Base-by-base conservation (phyloP, 805 yeast genomes). In the Candida orba region DNA sequence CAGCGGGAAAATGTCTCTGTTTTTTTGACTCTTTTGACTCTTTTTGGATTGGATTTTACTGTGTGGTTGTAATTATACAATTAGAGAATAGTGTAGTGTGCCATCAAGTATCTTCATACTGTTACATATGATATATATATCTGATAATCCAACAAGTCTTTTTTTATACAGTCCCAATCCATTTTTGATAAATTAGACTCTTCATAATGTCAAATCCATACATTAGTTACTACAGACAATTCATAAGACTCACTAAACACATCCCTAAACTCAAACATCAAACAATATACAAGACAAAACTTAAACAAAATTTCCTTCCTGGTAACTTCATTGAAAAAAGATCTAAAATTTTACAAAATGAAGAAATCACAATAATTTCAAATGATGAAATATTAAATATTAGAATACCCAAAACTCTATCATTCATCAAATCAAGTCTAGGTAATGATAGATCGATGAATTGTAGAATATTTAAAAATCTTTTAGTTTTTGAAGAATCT, bases 251-350 rank as follows among this genome's bases (percentile, higher is more conserved):
- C 13, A 23, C 42, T 20, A 40, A 34, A 23, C 31, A 34, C 32
- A 40, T 44, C 9, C 47, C 39, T 17, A 44, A 44, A 22, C 35
- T 39, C 20, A 44, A 44, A 27, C 32, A 41, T 13, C 38, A 35
- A 13, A 34, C 33, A 6, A 22, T 41, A 3, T 44, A 41, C 24
- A 41, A 37, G 25, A n/a, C 12, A 10, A 38, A 41, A 31, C 32
- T 44, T 12, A 44, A 41, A 34, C 35, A 24, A 4, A 6, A 29
- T 15, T 25, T 36, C n/a, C 22, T 36, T 15, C 31, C 36, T 8
- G 24, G 14, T 35, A 31, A 32, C 8, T 43, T 29, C 15, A 5
- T 30, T 9, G 9, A 39, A 5, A 39, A 27, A 18, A 31, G 46
- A 22, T n/a, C 29, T 8, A 24, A 32, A 12, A 23, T 40, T 10